Evolutionary conservation across 805 yeast genomes (phyloP).

Genomic region (Candida multigemmis): DNA sequence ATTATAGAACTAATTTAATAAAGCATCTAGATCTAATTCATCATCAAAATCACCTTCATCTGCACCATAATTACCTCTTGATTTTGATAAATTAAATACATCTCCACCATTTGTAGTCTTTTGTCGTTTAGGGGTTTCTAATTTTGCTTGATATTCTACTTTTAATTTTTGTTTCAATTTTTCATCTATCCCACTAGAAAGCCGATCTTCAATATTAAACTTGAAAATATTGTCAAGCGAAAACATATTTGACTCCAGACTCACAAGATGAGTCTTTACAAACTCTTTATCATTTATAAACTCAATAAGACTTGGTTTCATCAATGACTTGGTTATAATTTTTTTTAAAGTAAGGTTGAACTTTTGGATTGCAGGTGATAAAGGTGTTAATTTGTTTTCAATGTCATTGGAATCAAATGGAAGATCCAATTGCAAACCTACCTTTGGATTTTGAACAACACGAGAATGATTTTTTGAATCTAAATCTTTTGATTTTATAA

Average conservation of each 20-base stretch:
- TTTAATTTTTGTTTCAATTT: too few relatives aligned
- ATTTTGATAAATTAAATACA: too few relatives aligned
- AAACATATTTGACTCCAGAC: conserved; percentile 18
- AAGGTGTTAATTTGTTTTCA: conserved; percentile 11
- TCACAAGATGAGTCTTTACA: conserved; percentile 23
- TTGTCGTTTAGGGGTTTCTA: neutral
- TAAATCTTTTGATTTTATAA: conserved; percentile 16
- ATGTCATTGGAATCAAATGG: conserved; percentile 2
- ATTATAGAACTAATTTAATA: conserved; percentile 10
- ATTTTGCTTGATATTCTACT: neutral
- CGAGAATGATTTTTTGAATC: conserved; percentile 7
- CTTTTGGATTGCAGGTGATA: conserved; percentile 23
- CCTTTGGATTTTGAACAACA: conserved; percentile 5
- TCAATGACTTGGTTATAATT: conserved; percentile 13
- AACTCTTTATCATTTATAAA: conserved; percentile 15
- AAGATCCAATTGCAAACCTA: conserved; percentile 1
- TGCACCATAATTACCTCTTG: neutral
- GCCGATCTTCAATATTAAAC: too few relatives aligned
- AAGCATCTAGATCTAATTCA: neutral
- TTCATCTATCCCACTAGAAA: too few relatives aligned
- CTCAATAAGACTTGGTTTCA: conserved; percentile 8
- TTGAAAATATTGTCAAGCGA: conserved; percentile 5
- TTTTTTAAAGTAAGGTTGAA: conserved; percentile 14
- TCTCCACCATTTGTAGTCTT: too few relatives aligned
- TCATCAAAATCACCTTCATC: neutral